Base-by-base conservation (phyloP, 148 eudicot genomes). In the Polygonum aviculare region DNA sequence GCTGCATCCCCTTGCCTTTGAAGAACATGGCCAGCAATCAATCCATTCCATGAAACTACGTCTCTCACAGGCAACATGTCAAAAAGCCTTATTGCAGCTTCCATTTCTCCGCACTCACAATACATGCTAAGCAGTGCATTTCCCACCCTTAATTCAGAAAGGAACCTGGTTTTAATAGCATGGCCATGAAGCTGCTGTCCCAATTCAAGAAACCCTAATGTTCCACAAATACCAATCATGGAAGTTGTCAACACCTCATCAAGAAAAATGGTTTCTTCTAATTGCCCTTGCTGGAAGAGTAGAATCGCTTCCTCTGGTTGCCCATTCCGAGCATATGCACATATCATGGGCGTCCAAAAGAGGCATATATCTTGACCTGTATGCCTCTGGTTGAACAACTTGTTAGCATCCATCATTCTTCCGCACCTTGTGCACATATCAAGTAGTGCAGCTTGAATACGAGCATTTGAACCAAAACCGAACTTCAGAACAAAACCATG, bases 401-500 rank as follows among this genome's bases (percentile, higher is more conserved):
- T 76, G 72, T 86, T 87, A 52, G 98, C 98, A 85, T 89, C 91
- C 7, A 63, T 75, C 84, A 92, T 89, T 75, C 91, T 87, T 77
- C 84, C 88, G 78, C 98, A 92, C 84, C 88, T 89, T 26, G 97
- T 89, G 79, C 81, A 90, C 96, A 90, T 92, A 81, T 95, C 91
- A 44, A 95, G 80, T 75, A 95, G 80, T 6, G 97, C 91, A 40
- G 96, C 79, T 84, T 88, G 90, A 48, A 89, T 79, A 80, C 36
- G 65, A 51, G 82, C 84, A 83, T 90, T 88, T 40, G 79, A 63
- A 70, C 78, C 81, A 40, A 77, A 79, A 78, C 93, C 91, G 78
- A 86, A 87, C 81, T 95, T 95, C 57, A 89, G 51, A 71, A 88
- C 84, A 82, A 95, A 95, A 31, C 89, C 90, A 80, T 89, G 94